A percentile compares a stretch with the other conserved stretches of the same genome.
Conservation (phyloP, 371 early-diverging fungal genomes). For the Rhizomucor miehei region DNA sequence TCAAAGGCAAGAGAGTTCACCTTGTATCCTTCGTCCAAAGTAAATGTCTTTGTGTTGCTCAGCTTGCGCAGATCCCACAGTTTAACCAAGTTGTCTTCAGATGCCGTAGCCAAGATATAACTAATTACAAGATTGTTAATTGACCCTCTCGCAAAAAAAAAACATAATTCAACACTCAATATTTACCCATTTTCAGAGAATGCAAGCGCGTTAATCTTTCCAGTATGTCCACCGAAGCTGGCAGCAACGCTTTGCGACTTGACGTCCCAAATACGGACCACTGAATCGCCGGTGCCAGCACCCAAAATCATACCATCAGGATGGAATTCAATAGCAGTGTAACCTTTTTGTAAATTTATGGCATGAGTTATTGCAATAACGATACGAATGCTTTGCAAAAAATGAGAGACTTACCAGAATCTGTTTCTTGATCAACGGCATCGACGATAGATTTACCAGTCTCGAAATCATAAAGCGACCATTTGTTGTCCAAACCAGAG, state of each 20-base stretch:
- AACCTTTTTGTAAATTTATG: slow-evolving; percentile 38
- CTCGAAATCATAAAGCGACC: slow-evolving; percentile 77
- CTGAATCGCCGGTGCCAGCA: slow-evolving; percentile 74
- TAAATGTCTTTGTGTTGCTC: slow-evolving; percentile 67
- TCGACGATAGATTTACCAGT: slow-evolving; percentile 62
- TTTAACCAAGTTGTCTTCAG: slow-evolving; percentile 69
- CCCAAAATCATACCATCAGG: slow-evolving; percentile 91
- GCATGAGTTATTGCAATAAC: slow-evolving; percentile 34
- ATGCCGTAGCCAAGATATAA: slow-evolving; percentile 80
- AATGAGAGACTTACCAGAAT: slow-evolving; percentile 13
- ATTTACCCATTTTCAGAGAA: slow-evolving; percentile 86
- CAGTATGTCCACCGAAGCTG: slow-evolving; percentile 69
- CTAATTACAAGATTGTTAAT: slow-evolving; percentile 17
- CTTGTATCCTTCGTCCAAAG: slow-evolving; percentile 54
- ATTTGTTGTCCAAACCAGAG: slow-evolving; percentile 72
- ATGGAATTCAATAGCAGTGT: slow-evolving; percentile 79
- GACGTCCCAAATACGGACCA: slow-evolving; percentile 85
- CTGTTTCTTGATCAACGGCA: slow-evolving; percentile 34
- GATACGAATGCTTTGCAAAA: no score
- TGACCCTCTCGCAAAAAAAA: not conserved
- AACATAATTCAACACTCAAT: not conserved
- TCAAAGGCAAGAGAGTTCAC: slow-evolving; percentile 75
- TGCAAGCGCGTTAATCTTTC: slow-evolving; percentile 66
- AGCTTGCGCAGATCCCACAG: slow-evolving; percentile 93
- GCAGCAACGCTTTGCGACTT: slow-evolving; percentile 71